Evolutionary conservation across 306 rosid genomes (phyloP).

Genomic region (Urtica urens): DNA sequence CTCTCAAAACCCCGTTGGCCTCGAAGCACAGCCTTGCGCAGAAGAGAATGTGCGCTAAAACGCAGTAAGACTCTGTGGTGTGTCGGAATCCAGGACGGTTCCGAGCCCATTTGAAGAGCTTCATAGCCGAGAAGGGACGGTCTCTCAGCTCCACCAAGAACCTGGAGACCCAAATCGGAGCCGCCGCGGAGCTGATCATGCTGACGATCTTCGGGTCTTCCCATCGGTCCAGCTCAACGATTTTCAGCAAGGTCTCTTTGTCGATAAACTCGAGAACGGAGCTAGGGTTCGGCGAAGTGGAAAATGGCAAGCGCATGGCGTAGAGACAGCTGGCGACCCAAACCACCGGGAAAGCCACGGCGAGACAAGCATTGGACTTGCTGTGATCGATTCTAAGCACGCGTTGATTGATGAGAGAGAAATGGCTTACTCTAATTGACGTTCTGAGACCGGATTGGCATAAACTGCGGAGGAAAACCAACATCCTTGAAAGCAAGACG

Average conservation of each 20-base stretch:
- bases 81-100: slow-evolving; percentile 41
- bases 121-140: slow-evolving; percentile 54
- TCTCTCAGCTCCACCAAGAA: slow-evolving; percentile 45
- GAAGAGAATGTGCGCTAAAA: slow-evolving; percentile 62
- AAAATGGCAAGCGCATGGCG: slow-evolving; percentile 60
- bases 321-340: slow-evolving; percentile 44
- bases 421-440: slow-evolving; percentile 53
- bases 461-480: slow-evolving; percentile 49
- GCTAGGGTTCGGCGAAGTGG: slow-evolving; percentile 24
- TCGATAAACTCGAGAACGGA: slow-evolving; percentile 19
- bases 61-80: slow-evolving; percentile 54
- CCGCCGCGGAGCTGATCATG: slow-evolving; percentile 42
- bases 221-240: slow-evolving; percentile 33
- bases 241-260: slow-evolving; percentile 32
- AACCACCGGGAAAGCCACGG: slow-evolving; percentile 34
- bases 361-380: slow-evolving; percentile 19
- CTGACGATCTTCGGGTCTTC: slow-evolving; percentile 28
- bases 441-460: slow-evolving; percentile 41
- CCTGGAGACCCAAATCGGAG: slow-evolving; percentile 60
- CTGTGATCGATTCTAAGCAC: neutral
- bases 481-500: slow-evolving; percentile 31
- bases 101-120: slow-evolving; percentile 55
- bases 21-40: slow-evolving; percentile 45
- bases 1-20: slow-evolving; percentile 42
- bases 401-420: slow-evolving; percentile 19